Conservation (phyloP, 352 stramenopile species). For the Phytophthora hybrid region DNA sequence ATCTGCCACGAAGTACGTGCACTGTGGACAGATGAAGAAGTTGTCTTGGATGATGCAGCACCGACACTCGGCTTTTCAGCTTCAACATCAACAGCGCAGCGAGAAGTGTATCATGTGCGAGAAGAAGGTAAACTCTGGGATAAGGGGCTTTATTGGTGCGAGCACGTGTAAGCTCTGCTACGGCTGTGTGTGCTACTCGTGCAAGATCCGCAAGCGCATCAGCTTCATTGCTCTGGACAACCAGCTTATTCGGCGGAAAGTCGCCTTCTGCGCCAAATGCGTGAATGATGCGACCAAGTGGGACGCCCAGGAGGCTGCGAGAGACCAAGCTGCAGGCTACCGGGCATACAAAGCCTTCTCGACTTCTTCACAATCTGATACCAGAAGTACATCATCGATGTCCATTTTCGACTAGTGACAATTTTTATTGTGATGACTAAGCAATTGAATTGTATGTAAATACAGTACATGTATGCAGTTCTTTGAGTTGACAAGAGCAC, state of each 20-base stretch:
- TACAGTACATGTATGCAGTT: not conserved
- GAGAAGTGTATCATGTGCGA: not conserved
- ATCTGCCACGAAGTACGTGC: slow-evolving; percentile 24
- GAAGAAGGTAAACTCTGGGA: not conserved
- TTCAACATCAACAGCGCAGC: not conserved
- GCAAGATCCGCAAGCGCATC: not conserved
- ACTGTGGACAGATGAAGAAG: slow-evolving; percentile 7
- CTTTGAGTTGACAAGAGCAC: not conserved
- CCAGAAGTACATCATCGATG: not conserved
- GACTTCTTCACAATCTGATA: slow-evolving; percentile 1
- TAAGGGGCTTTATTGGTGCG: not conserved
- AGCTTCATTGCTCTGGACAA: not conserved
- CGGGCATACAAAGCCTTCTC: slow-evolving; percentile 6
- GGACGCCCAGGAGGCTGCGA: not conserved
- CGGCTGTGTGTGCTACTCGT: not conserved
- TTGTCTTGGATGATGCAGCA: slow-evolving; percentile 6
- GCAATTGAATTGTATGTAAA: not conserved
- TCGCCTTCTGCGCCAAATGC: not conserved
- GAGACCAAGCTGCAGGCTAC: not conserved
- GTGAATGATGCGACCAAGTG: slow-evolving; percentile 4
- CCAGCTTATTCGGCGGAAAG: slow-evolving; percentile 1
- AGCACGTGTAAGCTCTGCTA: slow-evolving; percentile 3
- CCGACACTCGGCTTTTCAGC: slow-evolving; percentile 1
- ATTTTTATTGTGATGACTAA: not conserved
- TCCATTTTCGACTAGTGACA: not conserved